Percentiles rank a stretch among this genome's conserved stretches.
These are phyloP conservation scores for Aspergillus clavatus DNA, from an alignment of 2,329 filamentous ascomycete species.

Conservation along the genomic window DNA sequence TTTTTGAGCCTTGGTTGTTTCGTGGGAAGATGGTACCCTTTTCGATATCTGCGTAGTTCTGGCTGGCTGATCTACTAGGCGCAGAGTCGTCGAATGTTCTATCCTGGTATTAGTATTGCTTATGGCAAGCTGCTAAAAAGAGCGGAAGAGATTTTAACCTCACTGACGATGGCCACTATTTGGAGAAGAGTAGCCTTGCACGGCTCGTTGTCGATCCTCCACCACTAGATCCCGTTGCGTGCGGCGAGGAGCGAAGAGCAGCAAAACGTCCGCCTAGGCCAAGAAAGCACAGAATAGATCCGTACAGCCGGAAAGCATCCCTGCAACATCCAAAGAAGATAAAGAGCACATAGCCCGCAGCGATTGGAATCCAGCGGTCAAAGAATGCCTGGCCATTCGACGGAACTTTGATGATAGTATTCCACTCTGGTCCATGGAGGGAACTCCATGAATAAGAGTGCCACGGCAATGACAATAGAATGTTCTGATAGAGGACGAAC, in stretches of 20 bases:
- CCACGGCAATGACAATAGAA: slow-evolving; percentile 30
- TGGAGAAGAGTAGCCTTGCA: slow-evolving; percentile 24
- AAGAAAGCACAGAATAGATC: slow-evolving; percentile 38
- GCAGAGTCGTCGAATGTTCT: slow-evolving; percentile 10
- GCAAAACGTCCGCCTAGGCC: slow-evolving; percentile 37
- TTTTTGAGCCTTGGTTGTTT: neutral
- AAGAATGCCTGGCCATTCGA: slow-evolving; percentile 44
- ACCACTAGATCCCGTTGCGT: slow-evolving; percentile 8
- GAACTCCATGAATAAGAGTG: slow-evolving; percentile 50
- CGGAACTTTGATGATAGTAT: slow-evolving; percentile 45
- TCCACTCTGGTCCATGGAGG: slow-evolving; percentile 51
- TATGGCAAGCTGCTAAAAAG: neutral
- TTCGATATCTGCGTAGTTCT: slow-evolving; percentile 19
- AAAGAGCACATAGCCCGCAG: slow-evolving; percentile 53
- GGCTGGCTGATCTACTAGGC: neutral
- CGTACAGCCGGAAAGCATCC: slow-evolving; percentile 56
- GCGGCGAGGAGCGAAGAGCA: slow-evolving; percentile 15
- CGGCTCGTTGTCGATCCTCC: slow-evolving; percentile 24
- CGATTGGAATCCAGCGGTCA: slow-evolving; percentile 56
- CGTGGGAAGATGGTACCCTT: slow-evolving; percentile 11
- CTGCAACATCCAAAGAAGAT: slow-evolving; percentile 61
- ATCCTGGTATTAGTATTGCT: slow-evolving; percentile 2
- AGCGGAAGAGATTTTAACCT: slow-evolving; percentile 11
- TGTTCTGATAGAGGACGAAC: slow-evolving; percentile 48
- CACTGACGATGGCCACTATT: slow-evolving; percentile 13